These are phyloP conservation scores for Cytidiella melzeri DNA, from an alignment of 768 basidiomycete species.

Conservation along the genomic window DNA sequence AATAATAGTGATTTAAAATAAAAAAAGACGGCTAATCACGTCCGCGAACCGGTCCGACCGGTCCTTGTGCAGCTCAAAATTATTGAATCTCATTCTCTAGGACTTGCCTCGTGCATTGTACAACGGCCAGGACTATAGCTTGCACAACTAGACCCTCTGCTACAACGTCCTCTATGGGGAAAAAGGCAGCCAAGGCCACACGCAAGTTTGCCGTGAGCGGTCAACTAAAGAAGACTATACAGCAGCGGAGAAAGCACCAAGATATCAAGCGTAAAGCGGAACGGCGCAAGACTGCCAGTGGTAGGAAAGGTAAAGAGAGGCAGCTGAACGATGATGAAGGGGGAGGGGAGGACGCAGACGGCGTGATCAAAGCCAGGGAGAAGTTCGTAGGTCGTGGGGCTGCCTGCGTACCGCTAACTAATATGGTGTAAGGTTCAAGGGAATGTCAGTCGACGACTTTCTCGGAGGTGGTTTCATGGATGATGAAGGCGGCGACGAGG, in stretches of 20 bases:
- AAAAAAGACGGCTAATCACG: no score
- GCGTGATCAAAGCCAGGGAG: conserved; percentile 13
- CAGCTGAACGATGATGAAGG: conserved; percentile 23
- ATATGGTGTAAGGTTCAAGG: conserved; percentile 31
- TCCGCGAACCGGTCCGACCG: no score
- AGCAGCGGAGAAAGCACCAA: conserved; percentile 76
- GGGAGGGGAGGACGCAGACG: conserved; percentile 20
- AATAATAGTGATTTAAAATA: no score
- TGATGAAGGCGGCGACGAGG: conserved; percentile 44
- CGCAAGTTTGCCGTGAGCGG: conserved; percentile 88
- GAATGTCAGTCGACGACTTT: conserved; percentile 74
- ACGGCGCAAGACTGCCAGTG: conserved; percentile 34
- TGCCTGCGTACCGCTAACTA: no score
- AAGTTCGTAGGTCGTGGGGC: conserved; percentile 19
- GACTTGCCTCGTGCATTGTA: background rate
- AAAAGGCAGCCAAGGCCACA: conserved; percentile 71
- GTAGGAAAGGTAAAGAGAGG: conserved; percentile 22
- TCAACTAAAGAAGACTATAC: conserved; percentile 81
- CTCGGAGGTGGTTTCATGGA: conserved; percentile 71
- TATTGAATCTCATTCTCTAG: no score
- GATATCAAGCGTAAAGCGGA: conserved; percentile 68
- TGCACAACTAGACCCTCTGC: no score
- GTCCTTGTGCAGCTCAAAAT: no score
- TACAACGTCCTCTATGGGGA: conserved; percentile 40
- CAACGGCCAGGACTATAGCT: background rate